Evolutionary conservation across 768 basidiomycete species (phyloP).

Genomic region (Mycena epipterygia): DNA sequence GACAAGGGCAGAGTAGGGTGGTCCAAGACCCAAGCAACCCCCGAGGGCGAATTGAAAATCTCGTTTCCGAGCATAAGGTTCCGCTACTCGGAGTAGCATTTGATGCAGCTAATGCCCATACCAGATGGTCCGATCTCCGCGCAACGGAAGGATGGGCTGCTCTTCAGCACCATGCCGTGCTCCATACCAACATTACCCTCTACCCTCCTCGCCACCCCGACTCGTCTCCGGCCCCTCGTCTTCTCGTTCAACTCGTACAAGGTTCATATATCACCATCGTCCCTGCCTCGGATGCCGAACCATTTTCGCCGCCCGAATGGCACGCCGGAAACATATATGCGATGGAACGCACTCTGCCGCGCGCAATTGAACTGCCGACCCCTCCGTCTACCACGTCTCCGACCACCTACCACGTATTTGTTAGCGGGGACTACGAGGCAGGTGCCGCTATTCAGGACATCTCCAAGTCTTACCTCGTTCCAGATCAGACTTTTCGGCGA

Average conservation of each 20-base stretch:
- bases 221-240: conserved; percentile 50
- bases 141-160: conserved; percentile 89
- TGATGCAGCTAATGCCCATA: conserved; percentile 6
- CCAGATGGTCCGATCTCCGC: conserved; percentile 80
- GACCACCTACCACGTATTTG: conserved; percentile 74
- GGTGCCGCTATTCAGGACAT: conserved; percentile 3
- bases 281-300: conserved; percentile 49
- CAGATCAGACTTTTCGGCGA: conserved; percentile 91
- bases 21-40: conserved; percentile 58
- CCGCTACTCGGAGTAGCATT: conserved; percentile 7
- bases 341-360: conserved; percentile 66
- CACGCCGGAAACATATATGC: conserved; percentile 90
- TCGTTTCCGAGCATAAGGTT: conserved; percentile 76
- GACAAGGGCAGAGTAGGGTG: conserved; percentile 74
- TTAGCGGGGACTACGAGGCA: conserved; percentile 91
- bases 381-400: conserved; percentile 55
- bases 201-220: conserved; percentile 54
- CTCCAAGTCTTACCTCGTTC: conserved; percentile 14
- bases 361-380: conserved; percentile 63
- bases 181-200: conserved; percentile 75
- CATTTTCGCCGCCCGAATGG: conserved; percentile 65
- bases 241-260: conserved; percentile 74
- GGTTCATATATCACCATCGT: conserved; percentile 84
- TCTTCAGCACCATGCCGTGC: conserved; percentile 82
- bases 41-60: conserved; percentile 66